Percentiles rank a stretch among this genome's conserved stretches.
phyloP scores from a whole-genome alignment of 768 basidiomycete genomes.

The Myochromella boudieri region DNA sequence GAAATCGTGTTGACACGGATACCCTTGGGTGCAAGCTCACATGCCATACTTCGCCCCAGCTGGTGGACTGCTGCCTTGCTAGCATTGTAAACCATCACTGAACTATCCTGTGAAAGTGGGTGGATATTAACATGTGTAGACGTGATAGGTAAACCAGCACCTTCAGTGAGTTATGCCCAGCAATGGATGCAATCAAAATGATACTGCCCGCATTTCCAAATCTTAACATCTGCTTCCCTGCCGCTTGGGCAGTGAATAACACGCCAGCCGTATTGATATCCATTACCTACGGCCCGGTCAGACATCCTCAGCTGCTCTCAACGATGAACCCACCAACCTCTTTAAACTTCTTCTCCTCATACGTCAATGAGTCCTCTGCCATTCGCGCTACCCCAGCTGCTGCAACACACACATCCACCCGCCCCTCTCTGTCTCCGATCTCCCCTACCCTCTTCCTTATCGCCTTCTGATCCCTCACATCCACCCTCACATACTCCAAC shows the following conservation, averaged over 20 bases:
- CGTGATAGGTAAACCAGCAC: not conserved
- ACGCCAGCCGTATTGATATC: constrained; percentile 53
- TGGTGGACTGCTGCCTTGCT: constrained; percentile 77
- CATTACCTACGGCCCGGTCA: constrained; percentile 35
- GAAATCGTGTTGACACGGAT: constrained; percentile 78
- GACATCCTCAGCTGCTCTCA: not conserved
- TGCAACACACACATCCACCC: constrained; percentile 76
- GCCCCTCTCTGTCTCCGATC: constrained; percentile 64
- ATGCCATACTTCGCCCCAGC: constrained; percentile 78
- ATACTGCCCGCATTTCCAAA: constrained; percentile 32
- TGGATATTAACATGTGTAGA: too few species aligned
- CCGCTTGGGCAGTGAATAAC: constrained; percentile 50
- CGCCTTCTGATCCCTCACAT: constrained; percentile 63
- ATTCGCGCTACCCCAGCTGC: constrained; percentile 71
- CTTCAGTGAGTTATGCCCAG: too few species aligned
- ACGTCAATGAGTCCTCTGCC: constrained; percentile 62
- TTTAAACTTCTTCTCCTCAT: constrained; percentile 62
- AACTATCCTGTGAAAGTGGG: constrained; percentile 52
- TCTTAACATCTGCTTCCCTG: constrained; percentile 45
- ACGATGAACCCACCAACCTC: constrained; percentile 38
- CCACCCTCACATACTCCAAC: constrained; percentile 37
- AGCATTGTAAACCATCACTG: constrained; percentile 71
- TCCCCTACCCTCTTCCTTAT: constrained; percentile 56
- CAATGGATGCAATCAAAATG: too few species aligned
- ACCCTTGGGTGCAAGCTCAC: constrained; percentile 61